Conservation (phyloP, 2,329 filamentous ascomycete species). For the Verticillium nonalfalfae region DNA sequence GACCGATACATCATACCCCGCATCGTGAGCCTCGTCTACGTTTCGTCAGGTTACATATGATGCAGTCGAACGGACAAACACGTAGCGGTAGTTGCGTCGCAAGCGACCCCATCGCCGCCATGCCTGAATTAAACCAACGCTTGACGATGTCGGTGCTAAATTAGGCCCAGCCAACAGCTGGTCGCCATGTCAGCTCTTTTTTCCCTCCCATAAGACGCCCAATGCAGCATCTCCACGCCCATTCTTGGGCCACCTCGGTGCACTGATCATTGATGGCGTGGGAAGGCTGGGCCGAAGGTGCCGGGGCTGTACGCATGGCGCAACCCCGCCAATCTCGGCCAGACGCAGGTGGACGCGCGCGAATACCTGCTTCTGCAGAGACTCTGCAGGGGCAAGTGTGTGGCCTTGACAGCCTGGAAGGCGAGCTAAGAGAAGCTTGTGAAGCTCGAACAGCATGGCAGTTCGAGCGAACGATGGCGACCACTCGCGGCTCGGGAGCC, state of each 20-base stretch:
- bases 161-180: neutral
- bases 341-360: neutral
- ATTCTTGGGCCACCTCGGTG: neutral
- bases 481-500: neutral
- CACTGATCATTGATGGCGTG: neutral
- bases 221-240: neutral
- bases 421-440: neutral
- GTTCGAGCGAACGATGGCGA: neutral
- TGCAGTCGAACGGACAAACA: neutral
- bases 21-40: neutral
- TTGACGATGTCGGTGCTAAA: neutral
- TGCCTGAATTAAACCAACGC: neutral
- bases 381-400: neutral
- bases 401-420: neutral
- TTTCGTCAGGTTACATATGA: neutral
- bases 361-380: neutral
- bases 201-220: neutral
- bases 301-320: neutral
- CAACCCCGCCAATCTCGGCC: neutral
- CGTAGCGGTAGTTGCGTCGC: neutral
- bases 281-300: neutral
- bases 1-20: neutral
- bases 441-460: neutral
- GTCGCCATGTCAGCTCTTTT: neutral
- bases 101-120: neutral